Percentiles rank a stretch among this genome's conserved stretches.
phyloP scores from a whole-genome alignment of 305 asterid species.

The Rubia peregrina region DNA sequence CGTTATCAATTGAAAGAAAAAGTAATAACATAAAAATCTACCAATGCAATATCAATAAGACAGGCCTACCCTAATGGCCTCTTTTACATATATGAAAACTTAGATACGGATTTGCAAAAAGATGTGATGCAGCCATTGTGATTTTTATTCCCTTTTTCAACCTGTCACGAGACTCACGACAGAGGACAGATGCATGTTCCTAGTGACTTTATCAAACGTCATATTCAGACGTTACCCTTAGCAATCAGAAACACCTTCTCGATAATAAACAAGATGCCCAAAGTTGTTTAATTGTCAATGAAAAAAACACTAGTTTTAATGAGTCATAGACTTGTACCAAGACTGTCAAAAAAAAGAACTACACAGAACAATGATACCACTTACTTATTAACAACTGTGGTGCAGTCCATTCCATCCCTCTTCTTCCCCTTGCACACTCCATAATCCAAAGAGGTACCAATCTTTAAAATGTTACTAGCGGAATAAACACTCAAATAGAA shows the following conservation, averaged over 20 bases:
- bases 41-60: neutral
- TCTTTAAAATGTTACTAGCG: constrained; percentile 59
- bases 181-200: neutral
- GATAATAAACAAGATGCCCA: neutral
- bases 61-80: neutral
- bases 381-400: constrained; percentile 57
- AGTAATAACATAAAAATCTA: neutral
- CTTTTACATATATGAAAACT: no score
- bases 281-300: neutral
- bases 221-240: neutral
- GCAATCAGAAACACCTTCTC: neutral
- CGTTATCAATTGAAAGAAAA: constrained; percentile 9
- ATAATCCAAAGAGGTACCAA: constrained; percentile 73
- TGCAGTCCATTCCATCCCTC: constrained; percentile 62
- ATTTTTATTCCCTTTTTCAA: neutral
- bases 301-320: neutral
- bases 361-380: constrained; percentile 9
- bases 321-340: neutral
- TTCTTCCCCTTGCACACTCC: constrained; percentile 75
- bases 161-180: neutral
- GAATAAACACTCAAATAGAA: constrained; percentile 71
- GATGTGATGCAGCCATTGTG: neutral
- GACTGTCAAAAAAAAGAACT: neutral
- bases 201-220: neutral
- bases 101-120: no score